Base-by-base conservation (phyloP, 352 stramenopile genomes). In the Pythium chondricola region DNA sequence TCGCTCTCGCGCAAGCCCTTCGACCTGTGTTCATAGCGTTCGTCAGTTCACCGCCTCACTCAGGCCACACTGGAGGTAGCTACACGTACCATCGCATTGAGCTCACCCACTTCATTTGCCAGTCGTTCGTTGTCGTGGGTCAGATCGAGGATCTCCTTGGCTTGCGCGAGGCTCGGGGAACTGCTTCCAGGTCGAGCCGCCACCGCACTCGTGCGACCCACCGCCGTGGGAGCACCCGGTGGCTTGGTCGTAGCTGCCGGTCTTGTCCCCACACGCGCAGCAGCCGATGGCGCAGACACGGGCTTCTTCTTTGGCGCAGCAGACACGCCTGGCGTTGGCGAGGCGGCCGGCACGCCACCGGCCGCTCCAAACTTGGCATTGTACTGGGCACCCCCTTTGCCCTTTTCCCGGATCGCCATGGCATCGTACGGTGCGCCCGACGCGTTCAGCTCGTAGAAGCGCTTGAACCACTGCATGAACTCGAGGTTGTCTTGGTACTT, bases 401-500 rank as follows among this genome's bases (percentile, higher is more conserved):
- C 96, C 48, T 91, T 97, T 6, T 92, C 79, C 6, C 97, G 85
- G 25, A 96, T 82, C 4, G 78, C 80, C 0, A 96, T 47, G 2
- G 95, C 69, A 74, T 99, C 95, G 69, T 99, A 99, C 9, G 97
- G 88, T 26, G 72, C 58, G 4, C 69, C 64, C 2, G 69, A 77
- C n/a, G 69, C 77, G 49, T 93, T 96, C 48, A 88, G 66, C 39
- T 97, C 87, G 65, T 95, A 97, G 45, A 97, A 97, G 22, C 74
- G 74, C 52, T 96, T 97, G 55, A 95, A 93, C 88, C 95, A 99
- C 74, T 99, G 97, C 88, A 99, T 99, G 65, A 99, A 99, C 70
- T 99, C 97, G 50, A 99, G 82, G 71, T 99, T 99, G 67, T 99
- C 97, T 67, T 99, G 97, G 80, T 99, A 99, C 67, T 98, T 99